Evolutionary conservation across 2,329 filamentous ascomycete species (phyloP), one percentile per base, ranked within the genome.

Genomic region (Cladosporium austrohemisphaericum): DNA sequence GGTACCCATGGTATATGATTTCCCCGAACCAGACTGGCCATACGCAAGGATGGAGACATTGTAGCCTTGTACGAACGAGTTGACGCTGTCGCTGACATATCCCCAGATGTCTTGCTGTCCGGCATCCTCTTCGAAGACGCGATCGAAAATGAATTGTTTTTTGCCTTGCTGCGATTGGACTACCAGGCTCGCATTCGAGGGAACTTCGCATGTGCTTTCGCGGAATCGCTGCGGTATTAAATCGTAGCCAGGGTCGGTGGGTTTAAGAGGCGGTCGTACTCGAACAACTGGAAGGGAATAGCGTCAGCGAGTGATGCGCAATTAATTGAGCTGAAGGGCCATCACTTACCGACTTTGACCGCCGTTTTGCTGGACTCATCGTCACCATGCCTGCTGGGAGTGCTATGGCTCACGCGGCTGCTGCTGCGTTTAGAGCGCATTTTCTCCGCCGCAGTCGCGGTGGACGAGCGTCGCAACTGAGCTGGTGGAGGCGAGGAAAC

Each of bases 1-100:
- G 0, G 93, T 98, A 50, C 93, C 93, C 93, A 98, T 98, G 0
- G 93, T 98, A 66, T 95, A 97, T 2, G 92, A 97, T 72, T 98
- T 98, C 60, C 93, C 93, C 9, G 93, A 90, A 50, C 93, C 93
- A 22, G 93, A 98, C 74, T 98, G 93, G 57, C 93, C 93, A 64
- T 98, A 98, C 40, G 93, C 93, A 60, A 98, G 75, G 41, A 98
- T 82, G 3, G 93, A 98, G 51, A 98, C 93, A 80, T 98, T 98
- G 79, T 97, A 98, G 48, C 93, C 93, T 65, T 96, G 89, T 1
- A 93, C 75, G 60, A 98, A 98, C 2, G 91, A 88, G 60, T 78
- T 82, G 58, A 97, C 86, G 60, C 90, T 94, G 59, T 98, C 93
- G 54, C 82, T 82, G 41, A 98, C 76, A 63, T 98, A 98, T 38